Evolutionary conservation across 2,329 filamentous ascomycete genomes (phyloP).

Genomic region (Monosporascus cannonballus): DNA sequence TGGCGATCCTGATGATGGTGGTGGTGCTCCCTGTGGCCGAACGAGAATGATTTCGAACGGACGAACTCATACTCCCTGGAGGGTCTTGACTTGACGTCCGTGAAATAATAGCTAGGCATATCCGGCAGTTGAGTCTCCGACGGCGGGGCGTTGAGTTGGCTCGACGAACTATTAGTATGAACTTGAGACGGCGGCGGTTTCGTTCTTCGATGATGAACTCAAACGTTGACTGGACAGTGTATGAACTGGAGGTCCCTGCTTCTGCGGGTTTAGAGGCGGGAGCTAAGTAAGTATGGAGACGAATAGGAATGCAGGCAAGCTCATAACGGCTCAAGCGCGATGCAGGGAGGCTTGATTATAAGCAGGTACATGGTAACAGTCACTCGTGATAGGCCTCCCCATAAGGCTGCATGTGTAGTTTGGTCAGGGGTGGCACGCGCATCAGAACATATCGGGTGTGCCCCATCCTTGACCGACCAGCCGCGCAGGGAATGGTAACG

Average conservation of each 20-base stretch:
- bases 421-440: conserved; percentile 1
- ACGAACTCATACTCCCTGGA: conserved; percentile 11
- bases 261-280: conserved; percentile 13
- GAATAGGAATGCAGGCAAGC: conserved; percentile 13
- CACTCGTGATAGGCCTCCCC: conserved; percentile 19
- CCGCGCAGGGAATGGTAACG: neutral
- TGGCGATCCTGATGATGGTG: conserved; percentile 10
- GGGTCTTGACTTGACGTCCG: conserved; percentile 10
- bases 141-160: neutral
- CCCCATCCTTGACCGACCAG: neutral
- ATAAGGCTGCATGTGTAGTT: neutral
- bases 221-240: conserved; percentile 8
- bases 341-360: conserved; percentile 18
- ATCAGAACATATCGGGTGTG: neutral
- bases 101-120: conserved; percentile 5
- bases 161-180: neutral
- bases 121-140: neutral
- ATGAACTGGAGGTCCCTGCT: conserved; percentile 7
- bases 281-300: conserved; percentile 18
- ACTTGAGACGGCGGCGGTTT: no score
- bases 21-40: conserved; percentile 13
- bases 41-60: conserved; percentile 17
- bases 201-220: conserved; percentile 6
- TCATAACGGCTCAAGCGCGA: conserved; percentile 12
- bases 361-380: conserved; percentile 11